These are phyloP conservation scores for Globisporangium barbulae DNA, from an alignment of 352 stramenopile genomes.

Conservation along the genomic window DNA sequence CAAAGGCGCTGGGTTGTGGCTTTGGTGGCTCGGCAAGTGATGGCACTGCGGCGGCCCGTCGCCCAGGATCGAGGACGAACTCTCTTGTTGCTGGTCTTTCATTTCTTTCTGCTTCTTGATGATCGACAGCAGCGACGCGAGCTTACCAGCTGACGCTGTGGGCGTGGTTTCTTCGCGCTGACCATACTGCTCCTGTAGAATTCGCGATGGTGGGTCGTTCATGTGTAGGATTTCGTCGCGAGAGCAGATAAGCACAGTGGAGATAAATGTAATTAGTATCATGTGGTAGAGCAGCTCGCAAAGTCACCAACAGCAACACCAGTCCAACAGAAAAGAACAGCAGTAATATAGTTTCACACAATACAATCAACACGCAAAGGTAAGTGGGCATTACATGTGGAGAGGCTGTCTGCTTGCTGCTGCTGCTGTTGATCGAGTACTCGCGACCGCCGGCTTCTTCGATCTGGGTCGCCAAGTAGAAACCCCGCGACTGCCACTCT, in stretches of 20 bases:
- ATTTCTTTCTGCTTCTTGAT: slow-evolving; percentile 82
- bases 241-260: slow-evolving; percentile 4
- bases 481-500: slow-evolving; percentile 72
- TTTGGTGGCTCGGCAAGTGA: background rate
- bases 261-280: slow-evolving; percentile 3
- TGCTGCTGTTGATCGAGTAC: slow-evolving; percentile 27
- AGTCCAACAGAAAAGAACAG: background rate
- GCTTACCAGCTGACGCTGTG: slow-evolving; percentile 43
- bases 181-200: slow-evolving; percentile 19
- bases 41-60: slow-evolving; percentile 1
- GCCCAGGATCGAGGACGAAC: slow-evolving; percentile 3
- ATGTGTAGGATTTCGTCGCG: background rate
- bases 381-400: slow-evolving; percentile 12
- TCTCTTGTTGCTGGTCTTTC: slow-evolving; percentile 23
- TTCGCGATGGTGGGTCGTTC: background rate
- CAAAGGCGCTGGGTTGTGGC: slow-evolving; percentile 1
- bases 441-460: slow-evolving; percentile 52
- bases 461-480: slow-evolving; percentile 65
- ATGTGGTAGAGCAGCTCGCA: background rate
- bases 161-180: slow-evolving; percentile 28
- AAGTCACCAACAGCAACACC: background rate
- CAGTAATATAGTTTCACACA: background rate
- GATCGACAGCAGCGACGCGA: slow-evolving; percentile 77
- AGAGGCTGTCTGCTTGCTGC: background rate
- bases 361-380: background rate